A percentile compares a stretch with the other conserved stretches of the same genome.
These are phyloP conservation scores for Geosiphon pyriformis DNA, from an alignment of 192 early-diverging fungal genomes.

Conservation along the genomic window DNA sequence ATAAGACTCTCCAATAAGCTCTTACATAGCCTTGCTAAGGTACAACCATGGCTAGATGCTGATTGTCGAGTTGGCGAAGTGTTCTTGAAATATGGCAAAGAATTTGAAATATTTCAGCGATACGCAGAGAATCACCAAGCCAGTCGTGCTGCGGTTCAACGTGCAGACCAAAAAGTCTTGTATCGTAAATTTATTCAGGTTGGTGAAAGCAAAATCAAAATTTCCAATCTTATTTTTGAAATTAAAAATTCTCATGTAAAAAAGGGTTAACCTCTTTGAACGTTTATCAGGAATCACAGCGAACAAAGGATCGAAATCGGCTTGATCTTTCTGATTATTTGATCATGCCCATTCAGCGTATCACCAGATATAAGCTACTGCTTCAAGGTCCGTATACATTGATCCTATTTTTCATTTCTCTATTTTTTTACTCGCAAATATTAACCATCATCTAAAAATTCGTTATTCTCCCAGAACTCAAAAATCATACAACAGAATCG, in stretches of 20 bases:
- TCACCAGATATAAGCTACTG: slow-evolving; percentile 71
- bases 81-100: slow-evolving; percentile 28
- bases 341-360: slow-evolving; percentile 75
- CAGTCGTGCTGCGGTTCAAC: slow-evolving; percentile 26
- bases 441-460: not conserved
- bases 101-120: slow-evolving; percentile 34
- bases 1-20: slow-evolving; percentile 31
- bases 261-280: not conserved
- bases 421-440: too few species aligned
- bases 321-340: slow-evolving; percentile 66
- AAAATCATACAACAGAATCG: slow-evolving; percentile 27
- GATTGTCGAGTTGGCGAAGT: slow-evolving; percentile 27
- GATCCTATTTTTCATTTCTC: too few species aligned
- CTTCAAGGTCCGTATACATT: slow-evolving; percentile 45
- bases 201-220: not conserved
- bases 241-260: not conserved
- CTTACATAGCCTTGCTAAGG: slow-evolving; percentile 12
- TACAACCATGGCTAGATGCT: slow-evolving; percentile 5
- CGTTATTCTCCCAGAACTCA: slow-evolving; percentile 25
- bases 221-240: too few species aligned
- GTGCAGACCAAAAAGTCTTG: slow-evolving; percentile 26
- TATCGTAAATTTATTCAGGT: slow-evolving; percentile 36
- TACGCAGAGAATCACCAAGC: slow-evolving; percentile 36
- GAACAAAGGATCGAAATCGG: slow-evolving; percentile 46
- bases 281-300: not conserved